These are phyloP conservation scores for Euclidium syriacum DNA, from an alignment of 345 rosid species.

Conservation along the genomic window DNA sequence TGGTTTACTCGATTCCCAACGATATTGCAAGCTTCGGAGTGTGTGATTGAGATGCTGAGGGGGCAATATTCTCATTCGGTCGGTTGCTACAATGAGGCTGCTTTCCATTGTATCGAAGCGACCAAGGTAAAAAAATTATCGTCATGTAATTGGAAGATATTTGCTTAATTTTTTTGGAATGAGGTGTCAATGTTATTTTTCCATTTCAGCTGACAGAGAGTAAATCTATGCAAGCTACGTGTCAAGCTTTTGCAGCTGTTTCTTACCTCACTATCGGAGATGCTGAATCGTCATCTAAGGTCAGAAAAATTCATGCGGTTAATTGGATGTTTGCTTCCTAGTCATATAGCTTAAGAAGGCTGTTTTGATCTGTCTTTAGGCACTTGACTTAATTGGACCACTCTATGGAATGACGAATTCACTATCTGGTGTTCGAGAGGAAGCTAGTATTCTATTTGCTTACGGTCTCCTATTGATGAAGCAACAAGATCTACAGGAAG, in stretches of 20 bases:
- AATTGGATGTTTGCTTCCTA: not conserved
- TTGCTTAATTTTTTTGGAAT: not conserved
- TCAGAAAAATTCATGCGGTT: slow-evolving; percentile 23
- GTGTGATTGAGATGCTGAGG: slow-evolving; percentile 92
- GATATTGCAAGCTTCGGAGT: slow-evolving; percentile 86
- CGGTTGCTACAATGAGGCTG: slow-evolving; percentile 91
- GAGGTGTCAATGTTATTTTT: slow-evolving; percentile 1
- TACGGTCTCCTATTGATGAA: slow-evolving; percentile 91
- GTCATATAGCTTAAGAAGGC: not conserved
- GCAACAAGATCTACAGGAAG: slow-evolving; percentile 90
- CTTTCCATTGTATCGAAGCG: slow-evolving; percentile 88
- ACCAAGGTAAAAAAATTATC: slow-evolving; percentile 51
- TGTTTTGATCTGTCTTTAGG: slow-evolving; percentile 44
- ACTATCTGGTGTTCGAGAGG: slow-evolving; percentile 81
- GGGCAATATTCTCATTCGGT: slow-evolving; percentile 97
- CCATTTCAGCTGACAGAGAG: slow-evolving; percentile 78
- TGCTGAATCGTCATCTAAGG: slow-evolving; percentile 94
- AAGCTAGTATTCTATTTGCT: slow-evolving; percentile 88
- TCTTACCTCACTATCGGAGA: slow-evolving; percentile 88
- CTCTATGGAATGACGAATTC: slow-evolving; percentile 71
- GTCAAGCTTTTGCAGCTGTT: slow-evolving; percentile 92
- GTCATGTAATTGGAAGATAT: not conserved
- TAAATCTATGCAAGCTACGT: slow-evolving; percentile 85
- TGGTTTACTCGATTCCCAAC: slow-evolving; percentile 90
- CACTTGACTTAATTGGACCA: slow-evolving; percentile 91